These are phyloP conservation scores for Thraustochytrium striatum DNA, from an alignment of 352 stramenopile genomes.

Conservation along the genomic window DNA sequence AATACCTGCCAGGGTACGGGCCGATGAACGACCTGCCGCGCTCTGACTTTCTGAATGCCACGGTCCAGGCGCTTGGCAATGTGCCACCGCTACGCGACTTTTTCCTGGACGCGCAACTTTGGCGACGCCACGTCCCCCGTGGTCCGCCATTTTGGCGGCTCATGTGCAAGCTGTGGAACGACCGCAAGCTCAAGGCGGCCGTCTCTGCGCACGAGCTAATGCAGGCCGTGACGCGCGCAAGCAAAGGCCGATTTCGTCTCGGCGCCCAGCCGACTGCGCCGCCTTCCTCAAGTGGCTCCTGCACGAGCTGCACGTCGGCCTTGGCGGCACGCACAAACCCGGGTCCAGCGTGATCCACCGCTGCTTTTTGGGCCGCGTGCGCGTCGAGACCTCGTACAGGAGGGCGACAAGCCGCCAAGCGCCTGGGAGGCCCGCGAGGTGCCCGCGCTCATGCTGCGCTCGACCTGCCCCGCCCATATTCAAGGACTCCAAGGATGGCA, in stretches of 20 bases:
- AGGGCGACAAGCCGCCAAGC: neutral
- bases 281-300: constrained; percentile 95
- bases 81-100: constrained; percentile 90
- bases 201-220: constrained; percentile 89
- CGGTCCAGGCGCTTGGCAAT: constrained; percentile 91
- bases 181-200: constrained; percentile 94
- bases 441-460: constrained; percentile 86
- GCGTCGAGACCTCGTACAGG: constrained; percentile 56
- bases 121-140: constrained; percentile 57
- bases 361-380: constrained; percentile 90
- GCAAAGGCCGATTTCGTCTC: constrained; percentile 92
- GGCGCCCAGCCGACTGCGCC: constrained; percentile 86
- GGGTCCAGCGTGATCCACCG: constrained; percentile 88
- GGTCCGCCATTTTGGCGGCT: constrained; percentile 87
- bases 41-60: constrained; percentile 95
- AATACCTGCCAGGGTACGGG: constrained; percentile 94
- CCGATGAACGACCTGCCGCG: constrained; percentile 95
- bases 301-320: constrained; percentile 79
- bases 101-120: constrained; percentile 79
- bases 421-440: constrained; percentile 52
- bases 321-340: constrained; percentile 73
- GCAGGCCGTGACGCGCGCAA: constrained; percentile 78
- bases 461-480: constrained; percentile 96
- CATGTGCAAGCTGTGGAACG: constrained; percentile 94
- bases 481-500: constrained; percentile 85